A percentile compares a stretch with the other conserved stretches of the same genome.
Conservation (phyloP, 495 filamentous ascomycete genomes). For the Talaromyces thailandensis region DNA sequence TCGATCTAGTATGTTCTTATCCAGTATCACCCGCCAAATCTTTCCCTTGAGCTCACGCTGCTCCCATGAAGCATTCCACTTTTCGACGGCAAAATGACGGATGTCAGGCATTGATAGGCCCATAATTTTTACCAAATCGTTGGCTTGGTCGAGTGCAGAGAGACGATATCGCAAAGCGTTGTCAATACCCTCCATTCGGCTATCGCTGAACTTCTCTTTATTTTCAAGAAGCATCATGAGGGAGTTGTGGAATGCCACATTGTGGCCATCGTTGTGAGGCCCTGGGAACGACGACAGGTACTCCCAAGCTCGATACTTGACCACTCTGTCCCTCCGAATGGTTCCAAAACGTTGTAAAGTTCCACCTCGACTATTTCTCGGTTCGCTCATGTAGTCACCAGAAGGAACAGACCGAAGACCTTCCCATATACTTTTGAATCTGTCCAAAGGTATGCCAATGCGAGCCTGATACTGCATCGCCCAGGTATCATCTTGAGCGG, state of each 20-base stretch:
- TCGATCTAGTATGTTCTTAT: not conserved
- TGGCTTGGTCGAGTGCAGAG: not conserved
- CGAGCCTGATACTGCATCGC: conserved; percentile 8
- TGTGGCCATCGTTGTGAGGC: conserved; percentile 27
- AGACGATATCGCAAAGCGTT: not conserved
- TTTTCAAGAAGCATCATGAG: conserved; percentile 5
- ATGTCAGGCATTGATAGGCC: not conserved
- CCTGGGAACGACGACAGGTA: conserved; percentile 2
- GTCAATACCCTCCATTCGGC: not conserved
- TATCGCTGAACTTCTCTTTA: not conserved
- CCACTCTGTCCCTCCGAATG: not conserved
- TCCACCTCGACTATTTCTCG: not conserved
- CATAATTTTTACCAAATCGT: not conserved
- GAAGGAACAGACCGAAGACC: not conserved
- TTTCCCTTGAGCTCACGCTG: not conserved
- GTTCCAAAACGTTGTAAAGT: not conserved
- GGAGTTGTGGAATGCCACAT: conserved; percentile 14
- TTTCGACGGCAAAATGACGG: not conserved
- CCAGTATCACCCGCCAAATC: not conserved
- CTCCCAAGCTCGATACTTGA: not conserved
- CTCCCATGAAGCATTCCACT: not conserved
- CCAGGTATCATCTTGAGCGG: conserved; percentile 17
- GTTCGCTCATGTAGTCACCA: not conserved
- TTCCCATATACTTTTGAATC: conserved; percentile 8
- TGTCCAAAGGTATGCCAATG: conserved; percentile 5